Conservation (phyloP, 345 rosid genomes). For the Noccaea bulbosa region DNA sequence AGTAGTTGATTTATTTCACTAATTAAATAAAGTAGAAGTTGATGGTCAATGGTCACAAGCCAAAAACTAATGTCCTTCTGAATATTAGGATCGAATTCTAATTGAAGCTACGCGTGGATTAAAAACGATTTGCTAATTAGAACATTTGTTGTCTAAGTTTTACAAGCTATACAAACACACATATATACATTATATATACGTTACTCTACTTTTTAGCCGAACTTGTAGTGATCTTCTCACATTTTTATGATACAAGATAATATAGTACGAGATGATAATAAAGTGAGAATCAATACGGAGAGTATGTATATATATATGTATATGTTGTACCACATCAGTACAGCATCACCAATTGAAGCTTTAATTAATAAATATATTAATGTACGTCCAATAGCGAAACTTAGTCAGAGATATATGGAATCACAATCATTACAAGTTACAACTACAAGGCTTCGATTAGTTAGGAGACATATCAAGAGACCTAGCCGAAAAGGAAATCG, state of each 20-base stretch:
- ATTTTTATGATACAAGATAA: neutral
- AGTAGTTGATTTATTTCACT: too few species aligned
- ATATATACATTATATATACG: neutral
- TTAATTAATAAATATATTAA: neutral
- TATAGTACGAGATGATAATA: too few species aligned
- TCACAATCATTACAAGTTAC: slow-evolving; percentile 46
- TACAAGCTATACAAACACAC: neutral
- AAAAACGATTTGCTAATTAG: too few species aligned
- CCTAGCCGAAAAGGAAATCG: slow-evolving; percentile 58
- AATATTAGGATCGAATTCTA: too few species aligned
- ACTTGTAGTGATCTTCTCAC: neutral
- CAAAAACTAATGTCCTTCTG: too few species aligned
- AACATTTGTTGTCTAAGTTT: neutral
- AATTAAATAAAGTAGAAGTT: too few species aligned
- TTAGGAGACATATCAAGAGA: slow-evolving; percentile 50
- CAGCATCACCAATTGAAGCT: too few species aligned
- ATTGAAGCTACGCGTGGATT: too few species aligned
- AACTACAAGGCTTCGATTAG: slow-evolving; percentile 43
- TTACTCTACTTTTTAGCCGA: slow-evolving; percentile 8
- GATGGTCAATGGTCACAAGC: too few species aligned
- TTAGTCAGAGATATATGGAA: slow-evolving; percentile 15
- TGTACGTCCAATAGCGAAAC: slow-evolving; percentile 12
- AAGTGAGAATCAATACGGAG: too few species aligned
- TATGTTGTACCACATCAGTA: too few species aligned
- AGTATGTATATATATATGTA: too few species aligned